Evolutionary conservation across 306 rosid species (phyloP).

Genomic region (Pyrus betulifolia): DNA sequence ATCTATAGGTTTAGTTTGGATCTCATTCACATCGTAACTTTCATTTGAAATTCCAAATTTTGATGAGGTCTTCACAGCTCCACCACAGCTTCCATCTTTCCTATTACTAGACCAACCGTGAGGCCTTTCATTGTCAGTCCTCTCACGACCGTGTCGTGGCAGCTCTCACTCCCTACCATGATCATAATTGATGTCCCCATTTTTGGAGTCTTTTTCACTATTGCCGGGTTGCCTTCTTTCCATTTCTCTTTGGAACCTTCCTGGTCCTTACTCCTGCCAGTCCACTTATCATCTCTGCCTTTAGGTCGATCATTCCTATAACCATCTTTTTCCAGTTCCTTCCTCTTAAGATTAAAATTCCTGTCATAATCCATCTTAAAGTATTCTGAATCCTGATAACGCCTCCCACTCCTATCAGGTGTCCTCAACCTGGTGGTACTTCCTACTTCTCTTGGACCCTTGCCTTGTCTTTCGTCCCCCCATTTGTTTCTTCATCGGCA

Average conservation of each 20-base stretch:
- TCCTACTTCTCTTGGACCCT: conserved; percentile 48
- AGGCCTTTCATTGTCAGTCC: conserved; percentile 78
- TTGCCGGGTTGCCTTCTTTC: conserved; percentile 63
- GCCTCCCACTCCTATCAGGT: conserved; percentile 73
- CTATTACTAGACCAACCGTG: conserved; percentile 78
- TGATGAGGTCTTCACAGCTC: conserved; percentile 90
- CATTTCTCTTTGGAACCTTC: conserved; percentile 83
- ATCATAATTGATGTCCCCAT: conserved; percentile 55
- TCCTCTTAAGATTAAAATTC: conserved; percentile 53
- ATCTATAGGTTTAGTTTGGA: conserved; percentile 79
- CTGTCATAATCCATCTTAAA: conserved; percentile 59
- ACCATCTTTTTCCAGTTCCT: conserved; percentile 69
- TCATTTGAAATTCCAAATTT: conserved; percentile 82
- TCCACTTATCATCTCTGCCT: conserved; percentile 75
- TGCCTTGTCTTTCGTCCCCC: conserved; percentile 58
- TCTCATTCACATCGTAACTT: conserved; percentile 95
- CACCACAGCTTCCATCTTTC: conserved; percentile 81
- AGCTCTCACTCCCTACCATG: conserved; percentile 83
- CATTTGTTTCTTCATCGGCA: conserved; percentile 61
- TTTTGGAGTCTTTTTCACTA: conserved; percentile 65
- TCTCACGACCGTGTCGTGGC: conserved; percentile 84
- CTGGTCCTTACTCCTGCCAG: conserved; percentile 65
- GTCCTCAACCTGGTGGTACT: conserved; percentile 54
- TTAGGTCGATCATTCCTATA: conserved; percentile 71
- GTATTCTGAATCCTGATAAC: conserved; percentile 58